phyloP scores from a whole-genome alignment of 495 filamentous ascomycete genomes.

The Neurospora africana region DNA sequence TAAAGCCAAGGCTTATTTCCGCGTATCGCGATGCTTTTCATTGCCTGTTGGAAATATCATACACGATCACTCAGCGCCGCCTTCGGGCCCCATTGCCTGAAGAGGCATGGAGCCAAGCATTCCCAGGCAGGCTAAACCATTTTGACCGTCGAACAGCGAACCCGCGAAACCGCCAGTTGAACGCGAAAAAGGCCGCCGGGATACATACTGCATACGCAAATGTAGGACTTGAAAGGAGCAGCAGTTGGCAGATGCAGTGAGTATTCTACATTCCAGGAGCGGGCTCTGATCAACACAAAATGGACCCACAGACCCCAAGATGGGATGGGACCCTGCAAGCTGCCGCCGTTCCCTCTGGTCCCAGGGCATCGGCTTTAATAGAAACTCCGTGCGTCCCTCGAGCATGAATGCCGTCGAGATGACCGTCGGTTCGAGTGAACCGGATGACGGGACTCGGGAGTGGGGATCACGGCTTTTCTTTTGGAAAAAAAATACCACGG shows the following conservation, averaged over 20 bases:
- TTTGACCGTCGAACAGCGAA: background rate
- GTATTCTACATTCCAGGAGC: background rate
- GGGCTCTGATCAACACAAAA: background rate
- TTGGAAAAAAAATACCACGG: background rate
- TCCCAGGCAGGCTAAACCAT: background rate
- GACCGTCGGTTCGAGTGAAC: background rate
- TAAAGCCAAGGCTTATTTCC: background rate
- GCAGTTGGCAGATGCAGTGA: background rate
- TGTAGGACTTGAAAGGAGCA: background rate
- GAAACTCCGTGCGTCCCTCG: background rate
- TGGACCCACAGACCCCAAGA: background rate
- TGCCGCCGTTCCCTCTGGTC: background rate
- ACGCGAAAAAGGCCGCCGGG: background rate
- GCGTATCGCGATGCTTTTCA: background rate
- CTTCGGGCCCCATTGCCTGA: background rate
- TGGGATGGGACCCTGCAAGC: background rate
- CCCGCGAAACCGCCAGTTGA: background rate
- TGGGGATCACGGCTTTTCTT: background rate
- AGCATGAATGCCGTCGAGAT: background rate
- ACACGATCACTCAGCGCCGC: background rate
- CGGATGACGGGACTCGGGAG: background rate
- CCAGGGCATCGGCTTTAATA: background rate
- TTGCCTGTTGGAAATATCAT: no score
- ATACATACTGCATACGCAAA: background rate
- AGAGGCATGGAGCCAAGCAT: background rate